phyloP scores from a whole-genome alignment of 2,329 filamentous ascomycete species.

The Nannizziopsis arthrosporioides region DNA sequence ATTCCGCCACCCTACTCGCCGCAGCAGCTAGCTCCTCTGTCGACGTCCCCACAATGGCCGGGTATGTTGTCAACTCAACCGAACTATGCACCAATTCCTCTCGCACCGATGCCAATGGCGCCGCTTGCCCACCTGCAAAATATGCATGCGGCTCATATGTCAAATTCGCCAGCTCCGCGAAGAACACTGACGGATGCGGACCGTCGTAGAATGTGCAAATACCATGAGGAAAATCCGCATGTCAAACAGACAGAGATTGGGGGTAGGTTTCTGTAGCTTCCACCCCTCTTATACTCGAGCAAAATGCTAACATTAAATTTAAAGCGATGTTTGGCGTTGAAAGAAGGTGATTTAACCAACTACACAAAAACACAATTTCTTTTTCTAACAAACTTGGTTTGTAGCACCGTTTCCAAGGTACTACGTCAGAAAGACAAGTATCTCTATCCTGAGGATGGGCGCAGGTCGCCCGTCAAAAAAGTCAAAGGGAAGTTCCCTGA shows the following conservation, averaged over 20 bases:
- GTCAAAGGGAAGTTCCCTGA: slow-evolving; percentile 77
- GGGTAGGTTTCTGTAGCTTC: slow-evolving; percentile 39
- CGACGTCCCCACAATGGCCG: slow-evolving; percentile 66
- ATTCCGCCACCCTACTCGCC: slow-evolving; percentile 46
- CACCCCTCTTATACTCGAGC: background rate
- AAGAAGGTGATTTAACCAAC: slow-evolving; percentile 58
- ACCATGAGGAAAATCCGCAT: slow-evolving; percentile 77
- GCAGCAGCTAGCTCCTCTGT: slow-evolving; percentile 55
- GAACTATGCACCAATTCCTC: slow-evolving; percentile 51
- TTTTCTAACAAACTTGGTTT: slow-evolving; percentile 11
- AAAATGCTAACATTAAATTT: slow-evolving; percentile 6
- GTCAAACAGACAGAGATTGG: slow-evolving; percentile 96
- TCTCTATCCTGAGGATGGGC: slow-evolving; percentile 67
- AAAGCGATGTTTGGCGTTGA: slow-evolving; percentile 85
- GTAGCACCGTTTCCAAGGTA: slow-evolving; percentile 96
- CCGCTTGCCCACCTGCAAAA: slow-evolving; percentile 40
- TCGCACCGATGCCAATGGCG: slow-evolving; percentile 42
- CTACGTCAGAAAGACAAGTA: slow-evolving; percentile 91
- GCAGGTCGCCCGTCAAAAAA: slow-evolving; percentile 66
- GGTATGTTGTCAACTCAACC: slow-evolving; percentile 67
- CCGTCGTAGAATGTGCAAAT: slow-evolving; percentile 84
- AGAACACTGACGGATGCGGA: slow-evolving; percentile 87
- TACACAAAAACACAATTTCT: slow-evolving; percentile 14
- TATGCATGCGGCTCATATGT: slow-evolving; percentile 35
- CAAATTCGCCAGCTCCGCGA: slow-evolving; percentile 48